Percentiles rank a stretch among this genome's conserved stretches.
Evolutionary conservation across 306 rosid genomes (phyloP).

Genomic region (Lathyrus oleraceus): DNA sequence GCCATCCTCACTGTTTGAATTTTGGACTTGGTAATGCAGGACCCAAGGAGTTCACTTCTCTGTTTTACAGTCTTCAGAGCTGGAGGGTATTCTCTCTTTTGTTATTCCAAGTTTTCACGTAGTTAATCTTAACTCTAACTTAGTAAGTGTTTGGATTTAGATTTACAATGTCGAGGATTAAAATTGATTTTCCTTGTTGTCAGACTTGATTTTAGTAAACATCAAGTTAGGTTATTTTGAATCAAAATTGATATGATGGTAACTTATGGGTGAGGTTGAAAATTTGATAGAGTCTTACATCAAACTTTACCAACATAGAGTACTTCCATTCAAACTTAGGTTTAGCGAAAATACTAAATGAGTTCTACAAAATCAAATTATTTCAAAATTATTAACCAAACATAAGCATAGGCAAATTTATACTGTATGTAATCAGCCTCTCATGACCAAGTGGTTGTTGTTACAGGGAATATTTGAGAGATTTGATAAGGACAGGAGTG

Average conservation of each 20-base stretch:
- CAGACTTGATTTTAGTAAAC: not conserved
- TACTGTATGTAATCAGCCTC: not conserved
- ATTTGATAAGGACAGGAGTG: constrained; percentile 89
- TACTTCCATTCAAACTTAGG: not conserved
- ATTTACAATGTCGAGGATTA: not conserved
- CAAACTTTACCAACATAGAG: not conserved
- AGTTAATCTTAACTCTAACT: not conserved
- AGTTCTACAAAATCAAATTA: not conserved
- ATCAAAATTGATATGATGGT: not conserved
- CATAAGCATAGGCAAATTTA: not conserved
- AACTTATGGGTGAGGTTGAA: not conserved
- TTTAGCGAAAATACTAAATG: not conserved
- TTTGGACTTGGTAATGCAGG: constrained; percentile 51
- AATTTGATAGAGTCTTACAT: not conserved
- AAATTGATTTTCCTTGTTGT: not conserved
- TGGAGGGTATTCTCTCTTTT: constrained; percentile 70
- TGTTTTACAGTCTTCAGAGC: constrained; percentile 89
- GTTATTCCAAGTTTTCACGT: not conserved
- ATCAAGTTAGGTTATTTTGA: not conserved
- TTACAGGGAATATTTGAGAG: constrained; percentile 77
- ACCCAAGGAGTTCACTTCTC: constrained; percentile 84
- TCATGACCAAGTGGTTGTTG: constrained; percentile 2
- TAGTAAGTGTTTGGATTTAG: not conserved
- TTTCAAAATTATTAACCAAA: not conserved
- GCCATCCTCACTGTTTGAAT: not conserved